A percentile compares a stretch with the other conserved stretches of the same genome.
These are phyloP conservation scores for Colletotrichum kahawae DNA, from an alignment of 2,329 filamentous ascomycete genomes.

Conservation along the genomic window DNA sequence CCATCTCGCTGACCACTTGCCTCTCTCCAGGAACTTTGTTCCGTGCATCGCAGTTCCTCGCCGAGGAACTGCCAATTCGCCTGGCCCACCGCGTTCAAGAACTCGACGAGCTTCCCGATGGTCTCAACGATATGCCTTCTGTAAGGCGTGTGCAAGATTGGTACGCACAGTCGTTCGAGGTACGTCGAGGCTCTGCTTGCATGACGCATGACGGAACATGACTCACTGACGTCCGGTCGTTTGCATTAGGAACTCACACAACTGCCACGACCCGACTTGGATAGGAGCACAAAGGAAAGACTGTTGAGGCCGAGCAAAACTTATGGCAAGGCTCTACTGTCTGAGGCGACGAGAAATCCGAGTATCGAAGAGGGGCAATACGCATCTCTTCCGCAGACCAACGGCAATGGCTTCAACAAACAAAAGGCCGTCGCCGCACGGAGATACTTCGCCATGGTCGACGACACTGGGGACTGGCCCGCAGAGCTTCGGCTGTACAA, in stretches of 20 bases:
- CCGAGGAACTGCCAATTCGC: constrained; percentile 96
- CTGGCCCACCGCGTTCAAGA: constrained; percentile 96
- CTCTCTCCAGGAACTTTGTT: constrained; percentile 81
- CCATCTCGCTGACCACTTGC: neutral
- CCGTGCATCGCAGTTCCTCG: constrained; percentile 96
- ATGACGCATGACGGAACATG: constrained; percentile 4
- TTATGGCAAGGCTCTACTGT: constrained; percentile 68
- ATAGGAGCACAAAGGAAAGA: constrained; percentile 76
- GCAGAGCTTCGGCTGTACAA: constrained; percentile 96
- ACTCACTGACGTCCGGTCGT: constrained; percentile 13
- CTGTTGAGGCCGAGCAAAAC: constrained; percentile 71
- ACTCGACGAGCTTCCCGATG: constrained; percentile 89
- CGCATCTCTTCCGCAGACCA: constrained; percentile 48
- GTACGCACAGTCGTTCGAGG: constrained; percentile 99
- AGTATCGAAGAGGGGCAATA: constrained; percentile 88
- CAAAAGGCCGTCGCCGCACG: constrained; percentile 59
- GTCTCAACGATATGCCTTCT: constrained; percentile 96
- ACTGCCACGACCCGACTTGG: constrained; percentile 78
- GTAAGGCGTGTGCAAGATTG: constrained; percentile 95
- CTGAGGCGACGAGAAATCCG: constrained; percentile 87
- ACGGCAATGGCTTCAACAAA: constrained; percentile 52
- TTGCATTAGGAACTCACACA: constrained; percentile 82
- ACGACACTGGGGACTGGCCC: constrained; percentile 89
- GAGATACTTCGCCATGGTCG: constrained; percentile 90
- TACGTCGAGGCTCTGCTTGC: constrained; percentile 48